These are phyloP conservation scores for Panaeolus cyanescens DNA, from an alignment of 768 basidiomycete species.

Conservation along the genomic window DNA sequence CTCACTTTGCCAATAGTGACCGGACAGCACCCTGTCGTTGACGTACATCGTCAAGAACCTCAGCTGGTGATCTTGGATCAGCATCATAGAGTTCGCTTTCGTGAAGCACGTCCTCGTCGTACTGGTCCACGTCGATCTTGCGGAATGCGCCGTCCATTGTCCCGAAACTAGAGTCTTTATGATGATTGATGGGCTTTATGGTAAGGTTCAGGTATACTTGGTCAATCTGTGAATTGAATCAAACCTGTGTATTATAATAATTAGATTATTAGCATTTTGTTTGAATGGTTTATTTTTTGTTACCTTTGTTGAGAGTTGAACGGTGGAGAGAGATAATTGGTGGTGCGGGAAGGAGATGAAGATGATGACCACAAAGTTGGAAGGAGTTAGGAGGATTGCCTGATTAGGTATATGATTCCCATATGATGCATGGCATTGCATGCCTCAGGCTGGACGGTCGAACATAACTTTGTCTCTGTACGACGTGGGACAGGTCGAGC, in stretches of 20 bases:
- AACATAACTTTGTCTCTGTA: too few species aligned
- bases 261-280: neutral
- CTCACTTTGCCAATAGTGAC: constrained; percentile 72
- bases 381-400: neutral
- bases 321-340: neutral
- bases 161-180: neutral
- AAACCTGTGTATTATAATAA: neutral
- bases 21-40: constrained; percentile 74
- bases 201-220: neutral
- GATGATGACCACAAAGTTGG: neutral
- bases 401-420: neutral
- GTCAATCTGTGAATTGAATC: neutral
- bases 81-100: constrained; percentile 86
- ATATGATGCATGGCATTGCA: neutral
- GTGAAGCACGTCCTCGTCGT: constrained; percentile 88
- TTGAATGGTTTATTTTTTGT: neutral
- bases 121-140: constrained; percentile 92
- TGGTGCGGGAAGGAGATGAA: neutral
- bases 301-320: neutral
- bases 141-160: constrained; percentile 66
- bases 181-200: neutral
- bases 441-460: neutral
- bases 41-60: constrained; percentile 76
- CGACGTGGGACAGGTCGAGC: too few species aligned
- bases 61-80: constrained; percentile 77